A percentile compares a stretch with the other conserved stretches of the same genome.
phyloP scores from a whole-genome alignment of 495 filamentous ascomycete species.

The Hypoxylon trugodes region DNA sequence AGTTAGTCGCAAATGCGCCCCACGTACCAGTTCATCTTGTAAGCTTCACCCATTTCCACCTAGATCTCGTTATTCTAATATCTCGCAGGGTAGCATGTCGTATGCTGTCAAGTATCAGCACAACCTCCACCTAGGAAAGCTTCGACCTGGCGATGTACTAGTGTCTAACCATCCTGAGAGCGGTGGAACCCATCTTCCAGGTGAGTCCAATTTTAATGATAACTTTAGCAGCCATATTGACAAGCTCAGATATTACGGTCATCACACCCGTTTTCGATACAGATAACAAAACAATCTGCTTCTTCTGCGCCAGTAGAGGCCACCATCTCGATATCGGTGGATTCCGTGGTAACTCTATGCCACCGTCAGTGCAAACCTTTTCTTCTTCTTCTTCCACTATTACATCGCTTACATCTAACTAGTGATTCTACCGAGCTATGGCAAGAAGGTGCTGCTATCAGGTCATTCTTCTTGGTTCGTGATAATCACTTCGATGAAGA shows the following conservation, averaged over 20 bases:
- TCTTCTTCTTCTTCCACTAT: slow-evolving; percentile 54
- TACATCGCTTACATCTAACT: slow-evolving; percentile 38
- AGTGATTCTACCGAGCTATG: slow-evolving; percentile 70
- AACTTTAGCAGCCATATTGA: not conserved
- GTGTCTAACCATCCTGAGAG: slow-evolving; percentile 95
- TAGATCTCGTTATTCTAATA: too few relatives aligned
- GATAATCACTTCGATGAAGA: slow-evolving; percentile 90
- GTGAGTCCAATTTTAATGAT: not conserved
- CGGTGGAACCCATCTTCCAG: slow-evolving; percentile 81
- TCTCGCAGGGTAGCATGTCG: slow-evolving; percentile 88
- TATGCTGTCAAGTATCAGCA: slow-evolving; percentile 91
- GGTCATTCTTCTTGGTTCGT: slow-evolving; percentile 74
- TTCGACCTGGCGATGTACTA: slow-evolving; percentile 90
- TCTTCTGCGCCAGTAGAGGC: slow-evolving; percentile 93
- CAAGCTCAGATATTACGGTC: slow-evolving; percentile 76
- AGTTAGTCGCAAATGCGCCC: slow-evolving; percentile 92
- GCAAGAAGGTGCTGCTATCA: slow-evolving; percentile 94
- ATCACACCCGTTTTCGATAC: slow-evolving; percentile 86
- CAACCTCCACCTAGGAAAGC: slow-evolving; percentile 86
- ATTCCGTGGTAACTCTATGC: slow-evolving; percentile 91
- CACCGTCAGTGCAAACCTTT: slow-evolving; percentile 66
- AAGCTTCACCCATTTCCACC: too few relatives aligned
- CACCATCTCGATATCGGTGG: slow-evolving; percentile 98
- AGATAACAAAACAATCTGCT: slow-evolving; percentile 85
- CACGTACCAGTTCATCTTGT: too few relatives aligned